A percentile compares a stretch with the other conserved stretches of the same genome.
phyloP scores from a whole-genome alignment of 2,329 filamentous ascomycete genomes.

The Colletotrichum coccodes region DNA sequence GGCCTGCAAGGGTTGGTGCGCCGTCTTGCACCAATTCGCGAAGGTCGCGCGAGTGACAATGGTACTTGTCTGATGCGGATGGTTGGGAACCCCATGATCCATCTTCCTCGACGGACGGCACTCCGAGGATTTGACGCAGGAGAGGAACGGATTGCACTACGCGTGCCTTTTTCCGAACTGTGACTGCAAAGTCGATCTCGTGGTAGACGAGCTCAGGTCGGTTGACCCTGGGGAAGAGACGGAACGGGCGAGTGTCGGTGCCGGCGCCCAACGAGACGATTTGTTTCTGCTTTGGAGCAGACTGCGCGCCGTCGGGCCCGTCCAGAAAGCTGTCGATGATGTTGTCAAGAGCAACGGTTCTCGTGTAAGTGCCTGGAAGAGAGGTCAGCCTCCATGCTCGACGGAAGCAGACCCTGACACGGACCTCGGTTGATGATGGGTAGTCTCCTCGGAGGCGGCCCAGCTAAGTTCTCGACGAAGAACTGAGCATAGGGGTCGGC shows the following conservation, averaged over 20 bases:
- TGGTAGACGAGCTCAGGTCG: slow-evolving; percentile 75
- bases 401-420: slow-evolving; percentile 37
- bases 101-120: slow-evolving; percentile 41
- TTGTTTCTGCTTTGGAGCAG: slow-evolving; percentile 63
- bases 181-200: slow-evolving; percentile 88
- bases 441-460: slow-evolving; percentile 70
- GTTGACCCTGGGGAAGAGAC: slow-evolving; percentile 65
- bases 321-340: slow-evolving; percentile 79
- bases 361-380: slow-evolving; percentile 84
- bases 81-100: slow-evolving; percentile 56
- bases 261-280: slow-evolving; percentile 94
- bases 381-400: slow-evolving; percentile 32
- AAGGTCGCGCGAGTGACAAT: slow-evolving; percentile 76
- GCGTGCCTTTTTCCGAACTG: slow-evolving; percentile 74
- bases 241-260: slow-evolving; percentile 90
- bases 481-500: slow-evolving; percentile 80
- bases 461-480: slow-evolving; percentile 67
- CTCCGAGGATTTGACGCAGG: slow-evolving; percentile 51
- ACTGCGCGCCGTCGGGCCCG: slow-evolving; percentile 39
- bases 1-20: slow-evolving; percentile 41
- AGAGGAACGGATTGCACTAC: slow-evolving; percentile 58
- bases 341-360: slow-evolving; percentile 83
- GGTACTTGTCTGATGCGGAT: slow-evolving; percentile 54
- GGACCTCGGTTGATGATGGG: slow-evolving; percentile 95
- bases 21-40: slow-evolving; percentile 60